A percentile compares a stretch with the other conserved stretches of the same genome.
These are phyloP conservation scores for Alternaria conjuncta DNA, from an alignment of 2,329 filamentous ascomycete species.

Conservation along the genomic window DNA sequence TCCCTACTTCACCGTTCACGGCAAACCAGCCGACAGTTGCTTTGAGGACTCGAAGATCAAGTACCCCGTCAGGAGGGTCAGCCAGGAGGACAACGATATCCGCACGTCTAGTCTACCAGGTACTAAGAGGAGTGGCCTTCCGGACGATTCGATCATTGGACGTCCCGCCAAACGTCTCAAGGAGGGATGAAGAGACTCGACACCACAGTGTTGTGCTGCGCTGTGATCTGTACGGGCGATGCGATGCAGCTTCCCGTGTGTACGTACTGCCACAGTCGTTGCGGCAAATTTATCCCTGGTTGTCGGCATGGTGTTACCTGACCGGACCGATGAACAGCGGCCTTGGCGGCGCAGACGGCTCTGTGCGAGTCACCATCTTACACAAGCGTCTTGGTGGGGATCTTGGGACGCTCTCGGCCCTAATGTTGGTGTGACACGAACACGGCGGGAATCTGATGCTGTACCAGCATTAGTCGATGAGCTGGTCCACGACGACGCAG, in stretches of 20 bases:
- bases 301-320: conserved; percentile 4
- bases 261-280: conserved; percentile 3
- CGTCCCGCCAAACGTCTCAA: conserved; percentile 63
- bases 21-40: conserved; percentile 76
- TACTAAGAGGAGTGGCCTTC: conserved; percentile 85
- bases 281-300: conserved; percentile 8
- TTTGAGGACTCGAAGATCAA: conserved; percentile 89
- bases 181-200: conserved; percentile 43
- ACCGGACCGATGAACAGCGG: not conserved
- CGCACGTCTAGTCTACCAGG: conserved; percentile 87
- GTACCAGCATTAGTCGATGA: not conserved
- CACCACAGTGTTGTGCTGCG: not conserved
- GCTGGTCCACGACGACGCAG: not conserved
- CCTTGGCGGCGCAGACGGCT: conserved; percentile 3
- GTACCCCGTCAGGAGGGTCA: conserved; percentile 89
- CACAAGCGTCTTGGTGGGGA: not conserved
- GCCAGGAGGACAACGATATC: conserved; percentile 95
- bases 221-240: not conserved
- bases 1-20: conserved; percentile 74
- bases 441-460: conserved; percentile 5
- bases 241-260: conserved; percentile 8
- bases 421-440: conserved; percentile 1
- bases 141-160: conserved; percentile 76
- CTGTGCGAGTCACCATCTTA: conserved; percentile 10
- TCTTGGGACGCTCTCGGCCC: not conserved